These are phyloP conservation scores for Chaetomiaceae sp. DNA, from an alignment of 2,329 filamentous ascomycete species.

Conservation along the genomic window DNA sequence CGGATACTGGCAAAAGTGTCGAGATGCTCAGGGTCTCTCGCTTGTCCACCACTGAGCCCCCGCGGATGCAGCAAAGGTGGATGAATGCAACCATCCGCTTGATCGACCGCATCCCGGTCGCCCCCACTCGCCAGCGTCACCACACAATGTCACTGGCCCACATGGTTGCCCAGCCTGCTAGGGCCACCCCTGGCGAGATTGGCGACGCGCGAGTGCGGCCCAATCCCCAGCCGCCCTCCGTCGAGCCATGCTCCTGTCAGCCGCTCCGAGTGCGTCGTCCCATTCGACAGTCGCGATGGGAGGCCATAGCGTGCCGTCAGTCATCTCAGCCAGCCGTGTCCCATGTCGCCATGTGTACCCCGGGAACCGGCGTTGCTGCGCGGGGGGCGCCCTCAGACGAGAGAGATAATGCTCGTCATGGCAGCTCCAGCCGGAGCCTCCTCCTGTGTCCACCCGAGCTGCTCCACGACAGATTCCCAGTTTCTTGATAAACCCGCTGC, in stretches of 20 bases:
- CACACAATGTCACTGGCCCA: too few relatives aligned
- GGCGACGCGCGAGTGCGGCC: conserved; percentile 22
- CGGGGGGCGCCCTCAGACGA: background rate
- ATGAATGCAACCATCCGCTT: conserved; percentile 16
- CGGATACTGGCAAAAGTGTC: background rate
- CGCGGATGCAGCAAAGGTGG: background rate
- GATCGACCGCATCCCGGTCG: conserved; percentile 14
- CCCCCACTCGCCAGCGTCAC: too few relatives aligned
- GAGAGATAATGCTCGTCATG: conserved; percentile 11
- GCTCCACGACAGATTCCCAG: conserved; percentile 3
- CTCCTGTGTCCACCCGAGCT: conserved; percentile 1
- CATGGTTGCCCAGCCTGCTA: conserved; percentile 17
- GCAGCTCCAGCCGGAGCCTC: background rate
- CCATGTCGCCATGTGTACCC: background rate
- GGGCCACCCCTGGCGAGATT: conserved; percentile 23
- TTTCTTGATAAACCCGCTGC: background rate
- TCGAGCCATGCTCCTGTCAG: conserved; percentile 17
- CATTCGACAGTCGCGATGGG: conserved; percentile 12
- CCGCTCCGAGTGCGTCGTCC: conserved; percentile 10
- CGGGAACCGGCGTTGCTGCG: background rate
- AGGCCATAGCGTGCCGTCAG: conserved; percentile 4
- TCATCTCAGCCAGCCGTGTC: conserved; percentile 1
- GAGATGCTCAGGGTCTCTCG: background rate
- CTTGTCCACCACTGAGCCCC: background rate
- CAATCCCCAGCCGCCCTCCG: conserved; percentile 24